Conservation (phyloP, 345 rosid genomes). For the Eucalyptus urophylla region DNA sequence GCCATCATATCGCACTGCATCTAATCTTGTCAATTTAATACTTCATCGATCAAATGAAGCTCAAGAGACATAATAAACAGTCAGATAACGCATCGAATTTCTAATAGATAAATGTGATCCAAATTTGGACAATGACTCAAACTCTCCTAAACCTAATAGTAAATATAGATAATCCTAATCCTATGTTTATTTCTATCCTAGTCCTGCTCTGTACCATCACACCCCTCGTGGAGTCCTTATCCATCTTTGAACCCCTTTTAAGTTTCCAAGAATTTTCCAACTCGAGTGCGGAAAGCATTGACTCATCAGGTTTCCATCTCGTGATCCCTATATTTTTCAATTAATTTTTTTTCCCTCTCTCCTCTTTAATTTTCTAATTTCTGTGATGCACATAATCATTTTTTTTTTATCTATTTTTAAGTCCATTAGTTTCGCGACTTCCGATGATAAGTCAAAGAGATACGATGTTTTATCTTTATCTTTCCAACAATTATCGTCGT, state of each 20-base stretch:
- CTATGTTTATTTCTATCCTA: background rate
- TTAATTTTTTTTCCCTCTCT: background rate
- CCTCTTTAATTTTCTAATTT: background rate
- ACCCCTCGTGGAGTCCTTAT: background rate
- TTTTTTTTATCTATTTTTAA: background rate
- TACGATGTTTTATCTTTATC: background rate
- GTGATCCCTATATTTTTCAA: background rate
- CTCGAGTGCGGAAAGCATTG: background rate
- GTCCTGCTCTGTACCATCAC: background rate
- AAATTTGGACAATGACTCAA: background rate
- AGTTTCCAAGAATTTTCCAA: background rate
- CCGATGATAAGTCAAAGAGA: background rate
- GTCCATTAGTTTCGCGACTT: background rate
- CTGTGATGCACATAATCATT: background rate
- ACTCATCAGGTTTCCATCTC: background rate
- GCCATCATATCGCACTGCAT: no score
- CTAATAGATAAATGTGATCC: no score
- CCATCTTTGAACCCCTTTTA: background rate
- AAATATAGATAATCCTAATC: background rate
- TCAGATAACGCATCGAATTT: rapidly evolving
- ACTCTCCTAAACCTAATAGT: background rate
- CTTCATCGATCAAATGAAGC: no score
- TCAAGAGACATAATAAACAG: background rate
- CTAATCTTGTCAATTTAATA: rapidly evolving
- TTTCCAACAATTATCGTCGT: background rate